Base-by-base conservation (phyloP, 2,329 filamentous ascomycete genomes). In the Bipolaris gigantea region DNA sequence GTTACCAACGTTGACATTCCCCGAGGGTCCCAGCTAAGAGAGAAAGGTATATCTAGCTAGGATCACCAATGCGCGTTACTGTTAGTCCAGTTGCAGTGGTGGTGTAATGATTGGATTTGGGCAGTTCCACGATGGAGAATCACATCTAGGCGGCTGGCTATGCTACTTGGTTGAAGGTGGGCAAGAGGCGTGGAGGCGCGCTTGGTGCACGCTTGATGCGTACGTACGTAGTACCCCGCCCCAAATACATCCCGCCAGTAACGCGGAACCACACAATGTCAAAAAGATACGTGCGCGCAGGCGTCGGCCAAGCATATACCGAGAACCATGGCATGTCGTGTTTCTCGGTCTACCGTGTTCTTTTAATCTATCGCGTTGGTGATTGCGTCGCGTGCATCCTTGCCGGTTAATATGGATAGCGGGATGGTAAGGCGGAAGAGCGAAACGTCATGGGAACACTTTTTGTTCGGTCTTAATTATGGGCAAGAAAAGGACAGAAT, bases 291-390 rank as follows among this genome's bases (percentile, higher is more conserved):
- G 35, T 27, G 27, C 43, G 23, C 7, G 27, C 27, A 30, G 27
- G n/a, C 30, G 6, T 35, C 49, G 49, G 49, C 33, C 25, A 43
- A 2, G n/a, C 7, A 3, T 15, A 6, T 16, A 11, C 48, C 35
- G 48, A 55, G 34, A 21, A 21, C n/a, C 19, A 27, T 35, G 6
- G 7, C 9, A 7, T 30, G 27, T 11, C 10, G 5, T 4, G 30
- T 25, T 18, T 15, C 11, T 41, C 1, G 32, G 21, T 48, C 55
- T 47, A 62, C 60, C 30, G 60, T 62, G 57, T 60, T 60, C 57
- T 62, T 62, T 62, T 62, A 62, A 62, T 62, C 38, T 60, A 60
- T 59, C 42, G 53, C 48, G 56, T 52, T 54, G 50, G 21, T 52
- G 56, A 46, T 33, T 45, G 53, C 54, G 54, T 42, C 35, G 41